Evolutionary conservation across 2,329 filamentous ascomycete species (phyloP).

Genomic region (Incumbomyces lentus): DNA sequence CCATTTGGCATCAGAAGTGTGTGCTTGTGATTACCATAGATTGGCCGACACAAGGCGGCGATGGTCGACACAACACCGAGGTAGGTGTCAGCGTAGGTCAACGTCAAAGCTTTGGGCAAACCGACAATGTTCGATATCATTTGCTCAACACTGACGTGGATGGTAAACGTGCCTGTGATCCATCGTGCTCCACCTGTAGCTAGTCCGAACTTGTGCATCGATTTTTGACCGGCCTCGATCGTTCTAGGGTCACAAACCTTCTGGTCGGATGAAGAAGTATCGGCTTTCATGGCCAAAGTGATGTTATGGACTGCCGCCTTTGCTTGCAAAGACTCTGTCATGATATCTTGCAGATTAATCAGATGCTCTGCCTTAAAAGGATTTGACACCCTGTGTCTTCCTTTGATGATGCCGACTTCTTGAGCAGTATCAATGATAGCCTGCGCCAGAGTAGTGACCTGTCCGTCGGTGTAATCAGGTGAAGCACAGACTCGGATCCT

Average conservation of each 20-base stretch:
- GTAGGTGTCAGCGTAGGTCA: constrained; percentile 7
- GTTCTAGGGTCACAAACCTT: too few relatives aligned
- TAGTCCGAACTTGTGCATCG: constrained; percentile 1
- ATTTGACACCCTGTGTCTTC: neutral
- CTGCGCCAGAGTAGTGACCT: neutral
- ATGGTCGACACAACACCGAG: constrained; percentile 8
- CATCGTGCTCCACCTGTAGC: constrained; percentile 8
- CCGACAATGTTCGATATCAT: neutral
- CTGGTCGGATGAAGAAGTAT: too few relatives aligned
- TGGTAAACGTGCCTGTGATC: constrained; percentile 6
- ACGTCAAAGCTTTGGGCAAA: neutral
- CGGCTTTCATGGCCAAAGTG: neutral
- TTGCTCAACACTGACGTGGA: constrained; percentile 7
- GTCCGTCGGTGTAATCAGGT: constrained; percentile 5
- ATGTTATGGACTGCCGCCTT: too few relatives aligned
- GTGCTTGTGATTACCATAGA: constrained; percentile 7
- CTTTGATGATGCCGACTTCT: constrained; percentile 3
- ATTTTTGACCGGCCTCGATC: neutral
- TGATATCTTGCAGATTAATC: too few relatives aligned
- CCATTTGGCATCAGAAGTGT: neutral
- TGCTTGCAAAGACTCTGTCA: too few relatives aligned
- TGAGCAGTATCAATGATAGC: constrained; percentile 4
- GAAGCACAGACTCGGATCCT: constrained; percentile 10
- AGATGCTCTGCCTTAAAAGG: neutral
- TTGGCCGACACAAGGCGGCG: constrained; percentile 7